Evolutionary conservation across 1,284 basidiomycete species (phyloP), one percentile per base, ranked within the genome.

Genomic region (Inonotus hispidus): DNA sequence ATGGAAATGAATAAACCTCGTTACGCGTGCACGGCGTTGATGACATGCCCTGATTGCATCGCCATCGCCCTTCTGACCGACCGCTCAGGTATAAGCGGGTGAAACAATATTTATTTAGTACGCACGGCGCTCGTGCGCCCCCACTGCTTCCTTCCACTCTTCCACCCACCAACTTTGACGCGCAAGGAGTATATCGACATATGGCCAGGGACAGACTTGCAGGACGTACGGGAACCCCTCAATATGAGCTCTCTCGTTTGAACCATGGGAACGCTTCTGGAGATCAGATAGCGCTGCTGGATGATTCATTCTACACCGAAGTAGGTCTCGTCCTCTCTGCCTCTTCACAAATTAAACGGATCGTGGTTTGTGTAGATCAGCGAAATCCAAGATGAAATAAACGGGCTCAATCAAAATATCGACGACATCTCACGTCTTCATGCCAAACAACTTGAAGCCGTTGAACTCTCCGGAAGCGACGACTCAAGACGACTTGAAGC

Each of bases 231-330:
- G 41, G 16, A 7, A 43, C 16, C 1, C 43, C 53, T 70, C 75
- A 77, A 60, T 90, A 88, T 70, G 88, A 91, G 70, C 88, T 91
- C 82, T 75, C 80, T 10, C 81, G 84, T 45, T 79, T 76, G 63
- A 81, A 82, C 66, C 83, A 79, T 71, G 75, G 81, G 41, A 23
- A 37, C n/a, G n/a, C 16, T 13, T 7, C 4, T 23, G 46, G 38
- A 32, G 56, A 61, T n/a, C 46, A 43, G 16, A 50, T 21, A 25
- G 60, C 54, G 7, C 43, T 57, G 45, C 55, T 53, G 16, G 55
- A 91, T 89, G 88, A 75, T 81, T 1, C 78, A 14, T 92, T 92
- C 73, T 92, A 90, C 69, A 76, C 80, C 52, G 90, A 92, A 79
- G 90, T 88, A 56, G 32, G 25, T 19, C 19, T 27, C 32, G 3